A percentile compares a stretch with the other conserved stretches of the same genome.
Conservation (phyloP, 306 rosid species). For the Lathyrus oleraceus region DNA sequence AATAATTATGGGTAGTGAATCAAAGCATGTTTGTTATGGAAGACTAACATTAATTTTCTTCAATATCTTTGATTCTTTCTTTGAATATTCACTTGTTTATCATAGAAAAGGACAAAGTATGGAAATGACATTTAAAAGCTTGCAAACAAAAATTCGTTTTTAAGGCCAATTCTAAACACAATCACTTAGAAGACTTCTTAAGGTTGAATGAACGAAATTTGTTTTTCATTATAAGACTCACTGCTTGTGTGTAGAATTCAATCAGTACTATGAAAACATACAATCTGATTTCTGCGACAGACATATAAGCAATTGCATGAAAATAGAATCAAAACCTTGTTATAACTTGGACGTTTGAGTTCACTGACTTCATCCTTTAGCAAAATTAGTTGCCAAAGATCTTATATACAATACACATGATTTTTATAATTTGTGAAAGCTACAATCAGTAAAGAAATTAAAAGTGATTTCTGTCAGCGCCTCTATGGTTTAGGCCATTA, state of each 20-base stretch:
- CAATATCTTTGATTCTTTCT: too few relatives aligned
- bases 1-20: too few relatives aligned
- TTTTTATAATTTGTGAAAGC: slow-evolving; percentile 21
- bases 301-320: slow-evolving; percentile 13
- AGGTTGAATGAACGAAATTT: neutral
- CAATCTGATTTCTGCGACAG: neutral
- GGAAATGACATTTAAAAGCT: too few relatives aligned
- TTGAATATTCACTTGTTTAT: too few relatives aligned
- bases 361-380: neutral
- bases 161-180: neutral
- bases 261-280: neutral
- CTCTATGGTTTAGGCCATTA: slow-evolving; percentile 10
- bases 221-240: neutral
- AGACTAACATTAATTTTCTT: too few relatives aligned
- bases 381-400: slow-evolving; percentile 22
- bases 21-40: too few relatives aligned
- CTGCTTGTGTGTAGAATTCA: too few relatives aligned
- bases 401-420: neutral
- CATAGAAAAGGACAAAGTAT: too few relatives aligned
- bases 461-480: neutral
- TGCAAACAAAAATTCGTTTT: too few relatives aligned
- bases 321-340: neutral
- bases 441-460: slow-evolving; percentile 4
- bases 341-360: neutral
- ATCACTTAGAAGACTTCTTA: slow-evolving; percentile 3